Evolutionary conservation across 2,329 filamentous ascomycete species (phyloP).

Genomic region (Pochonia chlamydosporia): DNA sequence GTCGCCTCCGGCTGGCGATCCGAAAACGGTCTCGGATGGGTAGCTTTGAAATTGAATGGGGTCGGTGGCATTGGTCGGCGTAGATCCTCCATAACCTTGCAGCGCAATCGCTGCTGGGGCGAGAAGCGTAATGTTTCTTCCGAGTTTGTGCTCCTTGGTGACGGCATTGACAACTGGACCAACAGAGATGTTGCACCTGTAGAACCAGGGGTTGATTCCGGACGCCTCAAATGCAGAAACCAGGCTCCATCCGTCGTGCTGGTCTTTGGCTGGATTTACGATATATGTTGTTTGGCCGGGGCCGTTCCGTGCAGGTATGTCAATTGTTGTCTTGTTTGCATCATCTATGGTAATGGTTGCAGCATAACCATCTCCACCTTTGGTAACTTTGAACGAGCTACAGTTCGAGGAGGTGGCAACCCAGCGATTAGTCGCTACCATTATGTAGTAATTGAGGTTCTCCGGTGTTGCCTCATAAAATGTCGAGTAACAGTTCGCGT

Average conservation of each 20-base stretch:
- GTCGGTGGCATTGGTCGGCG: conserved; percentile 14
- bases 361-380: conserved; percentile 23
- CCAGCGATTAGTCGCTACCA: conserved; percentile 26
- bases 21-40: conserved; percentile 33
- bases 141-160: conserved; percentile 28
- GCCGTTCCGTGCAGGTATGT: conserved; percentile 22
- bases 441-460: conserved; percentile 11
- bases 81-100: conserved; percentile 28
- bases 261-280: conserved; percentile 19
- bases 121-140: conserved; percentile 25
- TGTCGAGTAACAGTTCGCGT: conserved; percentile 24
- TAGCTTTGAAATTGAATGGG: conserved; percentile 32
- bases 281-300: conserved; percentile 31
- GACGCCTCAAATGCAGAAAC: conserved; percentile 34
- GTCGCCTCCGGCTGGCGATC: conserved; percentile 24
- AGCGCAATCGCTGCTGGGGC: conserved; percentile 33
- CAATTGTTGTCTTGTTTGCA: conserved; percentile 14
- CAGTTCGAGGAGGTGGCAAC: conserved; percentile 25
- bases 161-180: conserved; percentile 26
- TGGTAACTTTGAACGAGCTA: conserved; percentile 21
- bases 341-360: conserved; percentile 21
- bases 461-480: conserved; percentile 28
- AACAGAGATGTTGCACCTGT: conserved; percentile 33
- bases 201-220: conserved; percentile 30
- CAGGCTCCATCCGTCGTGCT: conserved; percentile 19